Conservation (phyloP, 2,329 filamentous ascomycete species). For the Phoma sp. region DNA sequence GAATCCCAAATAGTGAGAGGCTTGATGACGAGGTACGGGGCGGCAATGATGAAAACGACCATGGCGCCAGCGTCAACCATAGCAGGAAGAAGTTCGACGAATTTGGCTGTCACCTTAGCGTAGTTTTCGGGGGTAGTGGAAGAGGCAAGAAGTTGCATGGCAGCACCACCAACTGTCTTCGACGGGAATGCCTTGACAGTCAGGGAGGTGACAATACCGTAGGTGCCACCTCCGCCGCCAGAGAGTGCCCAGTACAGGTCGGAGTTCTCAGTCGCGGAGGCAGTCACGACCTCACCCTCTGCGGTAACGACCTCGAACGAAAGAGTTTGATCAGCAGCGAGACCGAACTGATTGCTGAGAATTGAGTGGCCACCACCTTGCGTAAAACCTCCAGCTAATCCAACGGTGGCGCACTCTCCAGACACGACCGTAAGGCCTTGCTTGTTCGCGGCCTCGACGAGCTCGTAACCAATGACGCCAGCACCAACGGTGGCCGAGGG, state of each 20-base stretch:
- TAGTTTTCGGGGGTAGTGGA: constrained; percentile 25
- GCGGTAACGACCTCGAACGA: constrained; percentile 44
- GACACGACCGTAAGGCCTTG: constrained; percentile 33
- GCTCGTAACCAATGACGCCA: constrained; percentile 37
- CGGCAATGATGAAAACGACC: constrained; percentile 25
- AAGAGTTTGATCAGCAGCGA: constrained; percentile 43
- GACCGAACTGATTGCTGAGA: constrained; percentile 30
- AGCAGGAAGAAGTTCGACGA: constrained; percentile 25
- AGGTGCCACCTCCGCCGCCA: constrained; percentile 43
- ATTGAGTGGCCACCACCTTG: constrained; percentile 42
- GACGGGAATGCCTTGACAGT: constrained; percentile 39
- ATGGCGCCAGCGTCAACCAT: constrained; percentile 32
- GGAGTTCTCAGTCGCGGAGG: constrained; percentile 35
- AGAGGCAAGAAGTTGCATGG: constrained; percentile 28
- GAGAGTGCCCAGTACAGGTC: constrained; percentile 49
- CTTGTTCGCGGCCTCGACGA: constrained; percentile 27
- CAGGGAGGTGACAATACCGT: constrained; percentile 39
- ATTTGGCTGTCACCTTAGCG: constrained; percentile 18
- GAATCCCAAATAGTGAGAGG: constrained; percentile 28
- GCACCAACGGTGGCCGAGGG: constrained; percentile 37
- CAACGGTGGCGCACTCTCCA: constrained; percentile 44
- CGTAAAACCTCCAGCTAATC: constrained; percentile 42
- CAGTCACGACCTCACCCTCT: constrained; percentile 37
- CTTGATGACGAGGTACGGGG: constrained; percentile 22
- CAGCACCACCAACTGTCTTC: constrained; percentile 29